Percentiles rank a stretch among this genome's conserved stretches.
Evolutionary conservation across 169 alveolate genomes (phyloP).

Genomic region (Plasmodium vivax): DNA sequence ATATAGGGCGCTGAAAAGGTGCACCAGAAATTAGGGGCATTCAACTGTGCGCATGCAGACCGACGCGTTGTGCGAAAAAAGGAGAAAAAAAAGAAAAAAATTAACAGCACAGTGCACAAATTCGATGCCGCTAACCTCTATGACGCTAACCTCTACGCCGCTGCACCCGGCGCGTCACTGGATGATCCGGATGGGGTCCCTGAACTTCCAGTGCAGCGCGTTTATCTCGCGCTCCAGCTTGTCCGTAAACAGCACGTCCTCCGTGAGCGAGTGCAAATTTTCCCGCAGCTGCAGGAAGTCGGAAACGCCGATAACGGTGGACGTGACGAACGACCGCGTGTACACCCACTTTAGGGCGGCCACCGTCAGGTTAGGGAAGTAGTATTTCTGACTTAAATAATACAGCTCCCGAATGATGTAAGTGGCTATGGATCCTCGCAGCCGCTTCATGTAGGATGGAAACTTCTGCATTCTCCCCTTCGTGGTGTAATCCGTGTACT

Average conservation of each 20-base stretch:
- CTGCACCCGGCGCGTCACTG: conserved; percentile 46
- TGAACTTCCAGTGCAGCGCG: conserved; percentile 89
- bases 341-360: conserved; percentile 87
- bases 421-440: conserved; percentile 89
- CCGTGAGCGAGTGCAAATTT: conserved; percentile 82
- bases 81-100: background rate
- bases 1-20: background rate
- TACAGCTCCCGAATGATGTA: conserved; percentile 84
- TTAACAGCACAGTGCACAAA: background rate
- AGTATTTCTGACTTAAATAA: conserved; percentile 81
- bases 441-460: conserved; percentile 88
- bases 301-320: conserved; percentile 86
- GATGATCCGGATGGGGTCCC: conserved; percentile 86
- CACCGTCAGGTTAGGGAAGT: conserved; percentile 84
- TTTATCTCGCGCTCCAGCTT: conserved; percentile 86
- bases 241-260: conserved; percentile 82
- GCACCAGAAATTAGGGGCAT: background rate
- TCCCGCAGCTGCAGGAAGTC: conserved; percentile 87
- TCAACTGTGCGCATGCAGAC: background rate
- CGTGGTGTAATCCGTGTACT: conserved; percentile 86
- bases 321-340: conserved; percentile 85
- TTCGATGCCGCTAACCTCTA: background rate
- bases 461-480: conserved; percentile 85
- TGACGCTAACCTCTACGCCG: background rate
- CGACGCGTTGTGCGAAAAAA: background rate